These are phyloP conservation scores for Penicillium sp. DNA, from an alignment of 2,329 filamentous ascomycete genomes.

Conservation along the genomic window DNA sequence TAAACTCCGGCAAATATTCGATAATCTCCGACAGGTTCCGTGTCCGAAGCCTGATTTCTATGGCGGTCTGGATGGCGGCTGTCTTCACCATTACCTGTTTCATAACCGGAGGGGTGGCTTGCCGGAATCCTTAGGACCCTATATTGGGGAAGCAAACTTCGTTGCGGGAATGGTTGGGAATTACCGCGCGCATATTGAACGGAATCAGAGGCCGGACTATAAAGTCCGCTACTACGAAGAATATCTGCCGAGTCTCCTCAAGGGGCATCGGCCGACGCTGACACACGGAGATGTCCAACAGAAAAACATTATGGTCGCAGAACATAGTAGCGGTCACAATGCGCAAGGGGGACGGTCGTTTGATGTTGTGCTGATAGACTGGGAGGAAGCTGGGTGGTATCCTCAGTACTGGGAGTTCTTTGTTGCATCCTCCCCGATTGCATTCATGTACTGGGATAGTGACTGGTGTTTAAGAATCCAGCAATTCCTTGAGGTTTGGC, in stretches of 20 bases:
- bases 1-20: constrained; percentile 22
- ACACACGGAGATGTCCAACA: constrained; percentile 30
- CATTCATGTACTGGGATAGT: constrained; percentile 20
- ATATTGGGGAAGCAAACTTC: constrained; percentile 21
- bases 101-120: constrained; percentile 15
- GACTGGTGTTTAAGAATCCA: constrained; percentile 28
- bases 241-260: constrained; percentile 21
- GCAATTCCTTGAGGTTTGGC: constrained; percentile 27
- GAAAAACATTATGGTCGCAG: constrained; percentile 25
- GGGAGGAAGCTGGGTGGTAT: constrained; percentile 26
- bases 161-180: constrained; percentile 24
- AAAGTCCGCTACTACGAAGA: constrained; percentile 27
- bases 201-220: constrained; percentile 20
- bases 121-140: constrained; percentile 22
- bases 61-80: constrained; percentile 22
- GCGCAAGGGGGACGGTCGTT: constrained; percentile 25
- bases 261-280: constrained; percentile 27
- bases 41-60: constrained; percentile 26
- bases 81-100: constrained; percentile 25
- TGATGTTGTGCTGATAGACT: constrained; percentile 27
- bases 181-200: constrained; percentile 19
- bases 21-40: constrained; percentile 18
- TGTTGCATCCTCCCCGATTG: constrained; percentile 20
- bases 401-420: constrained; percentile 29
- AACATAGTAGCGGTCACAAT: constrained; percentile 15